phyloP scores from a whole-genome alignment of 1,284 basidiomycete genomes.

The Papiliotrema terrestris region DNA sequence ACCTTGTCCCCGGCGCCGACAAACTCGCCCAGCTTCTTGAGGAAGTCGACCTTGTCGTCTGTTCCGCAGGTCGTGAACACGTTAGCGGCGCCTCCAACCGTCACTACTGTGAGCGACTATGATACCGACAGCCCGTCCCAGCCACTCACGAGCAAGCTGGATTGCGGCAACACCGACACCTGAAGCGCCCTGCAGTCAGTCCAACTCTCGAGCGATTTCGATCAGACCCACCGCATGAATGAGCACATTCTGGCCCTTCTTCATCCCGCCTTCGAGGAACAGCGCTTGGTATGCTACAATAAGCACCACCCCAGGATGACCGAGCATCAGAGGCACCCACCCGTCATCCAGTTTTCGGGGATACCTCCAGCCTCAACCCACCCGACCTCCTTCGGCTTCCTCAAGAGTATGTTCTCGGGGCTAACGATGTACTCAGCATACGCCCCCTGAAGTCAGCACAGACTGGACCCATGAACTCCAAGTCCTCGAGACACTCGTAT shows the following conservation, averaged over 20 bases:
- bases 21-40: slow-evolving; percentile 53
- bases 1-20: slow-evolving; percentile 53
- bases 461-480: too few relatives aligned
- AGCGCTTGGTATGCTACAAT: slow-evolving; percentile 74
- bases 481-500: too few relatives aligned
- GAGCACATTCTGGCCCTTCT: slow-evolving; percentile 70
- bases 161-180: slow-evolving; percentile 89
- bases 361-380: slow-evolving; percentile 82
- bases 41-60: slow-evolving; percentile 75
- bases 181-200: slow-evolving; percentile 59
- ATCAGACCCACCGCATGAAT: slow-evolving; percentile 65
- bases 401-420: slow-evolving; percentile 64
- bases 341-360: slow-evolving; percentile 82
- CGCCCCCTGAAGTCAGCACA: slow-evolving; percentile 59
- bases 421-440: slow-evolving; percentile 85
- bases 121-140: background rate
- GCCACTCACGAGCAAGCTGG: slow-evolving; percentile 71
- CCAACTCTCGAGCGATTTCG: background rate
- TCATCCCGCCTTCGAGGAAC: slow-evolving; percentile 64
- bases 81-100: slow-evolving; percentile 50
- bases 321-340: slow-evolving; percentile 55
- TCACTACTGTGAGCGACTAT: slow-evolving; percentile 14
- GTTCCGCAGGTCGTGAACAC: slow-evolving; percentile 83
- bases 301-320: background rate
- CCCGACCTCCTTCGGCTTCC: slow-evolving; percentile 70